phyloP scores from a whole-genome alignment of 129 eudicot species.

The Centrapalus pauciflorus region DNA sequence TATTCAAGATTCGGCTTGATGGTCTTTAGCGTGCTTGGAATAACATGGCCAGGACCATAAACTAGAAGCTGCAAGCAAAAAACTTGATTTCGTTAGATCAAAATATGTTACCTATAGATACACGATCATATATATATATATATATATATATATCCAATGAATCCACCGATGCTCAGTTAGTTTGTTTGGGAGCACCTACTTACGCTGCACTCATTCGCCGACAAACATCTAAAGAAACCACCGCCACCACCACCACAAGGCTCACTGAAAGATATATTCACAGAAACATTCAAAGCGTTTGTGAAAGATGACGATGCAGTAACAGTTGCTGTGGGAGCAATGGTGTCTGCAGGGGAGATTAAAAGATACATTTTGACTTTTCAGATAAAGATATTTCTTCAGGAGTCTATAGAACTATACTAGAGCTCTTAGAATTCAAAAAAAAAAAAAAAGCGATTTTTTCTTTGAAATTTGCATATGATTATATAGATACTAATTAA shows the following conservation, averaged over 20 bases:
- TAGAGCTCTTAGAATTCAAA: no score
- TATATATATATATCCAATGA: constrained; percentile 4
- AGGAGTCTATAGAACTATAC: no score
- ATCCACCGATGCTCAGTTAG: neutral
- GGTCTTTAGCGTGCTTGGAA: constrained; percentile 53
- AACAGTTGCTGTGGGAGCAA: constrained; percentile 72
- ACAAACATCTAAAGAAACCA: constrained; percentile 73
- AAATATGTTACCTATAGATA: neutral
- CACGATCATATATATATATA: neutral
- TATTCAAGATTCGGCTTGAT: constrained; percentile 59
- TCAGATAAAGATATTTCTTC: neutral
- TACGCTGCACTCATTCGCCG: constrained; percentile 79
- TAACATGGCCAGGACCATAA: constrained; percentile 77
- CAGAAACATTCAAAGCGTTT: constrained; percentile 52
- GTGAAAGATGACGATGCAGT: constrained; percentile 61
- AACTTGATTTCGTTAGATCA: neutral
- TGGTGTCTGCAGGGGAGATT: constrained; percentile 61
- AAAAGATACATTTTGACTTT: neutral
- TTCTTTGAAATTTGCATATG: neutral
- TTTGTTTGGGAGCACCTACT: constrained; percentile 43
- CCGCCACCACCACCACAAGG: constrained; percentile 47
- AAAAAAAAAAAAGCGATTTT: no score
- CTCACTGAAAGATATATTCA: constrained; percentile 67
- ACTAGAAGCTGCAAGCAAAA: constrained; percentile 65
- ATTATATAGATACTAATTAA: neutral